Base-by-base conservation (phyloP, 2,329 filamentous ascomycete genomes). In the Sarocladiaceae sp. region DNA sequence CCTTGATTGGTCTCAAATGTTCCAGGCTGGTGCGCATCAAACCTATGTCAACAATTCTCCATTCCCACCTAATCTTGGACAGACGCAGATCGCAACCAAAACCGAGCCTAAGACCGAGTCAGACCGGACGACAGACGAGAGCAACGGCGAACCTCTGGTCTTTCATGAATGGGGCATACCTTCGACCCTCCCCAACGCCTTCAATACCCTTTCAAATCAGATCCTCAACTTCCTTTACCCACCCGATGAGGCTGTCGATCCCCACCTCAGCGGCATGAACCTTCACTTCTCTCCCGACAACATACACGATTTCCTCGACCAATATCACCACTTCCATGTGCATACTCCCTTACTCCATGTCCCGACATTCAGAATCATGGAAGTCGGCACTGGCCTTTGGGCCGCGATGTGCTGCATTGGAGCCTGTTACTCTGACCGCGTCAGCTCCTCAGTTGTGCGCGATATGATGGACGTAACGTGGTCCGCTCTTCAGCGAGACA, bases 1-100 rank as follows among this genome's bases (percentile, higher is more conserved):
- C 74, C 74, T 87, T 74, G 86, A 90, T 73, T 90, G 87, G 87
- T 80, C 85, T 64, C 80, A 86, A 67, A 87, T 90, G 83, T 89
- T 89, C 75, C 86, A 85, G 74, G 71, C 84, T 74, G 84, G 83
- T 79, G 77, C 81, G 73, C 81, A 86, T 71, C 75, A 83, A 71
- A 75, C 77, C 70, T 84, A 82, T 71, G 79, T 80, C 75, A 80
- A 76, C 71, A 74, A 74, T 67, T 76, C 78, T 66, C 26, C 44
- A 31, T 83, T 80, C 72, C 73, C 77, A 68, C 72, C 84, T 78
- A 85, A 85, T 76, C 75, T 80, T 78, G 77, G 79, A 70, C 79
- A 84, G 74, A 83, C 77, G 70, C 84, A 84, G 77, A 86, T 82
- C 75, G 78, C 74, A 75, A 81, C 79, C 76, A 87, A 86, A 77